Base-by-base conservation (phyloP, 345 rosid genomes). In the Ricinus communis region DNA sequence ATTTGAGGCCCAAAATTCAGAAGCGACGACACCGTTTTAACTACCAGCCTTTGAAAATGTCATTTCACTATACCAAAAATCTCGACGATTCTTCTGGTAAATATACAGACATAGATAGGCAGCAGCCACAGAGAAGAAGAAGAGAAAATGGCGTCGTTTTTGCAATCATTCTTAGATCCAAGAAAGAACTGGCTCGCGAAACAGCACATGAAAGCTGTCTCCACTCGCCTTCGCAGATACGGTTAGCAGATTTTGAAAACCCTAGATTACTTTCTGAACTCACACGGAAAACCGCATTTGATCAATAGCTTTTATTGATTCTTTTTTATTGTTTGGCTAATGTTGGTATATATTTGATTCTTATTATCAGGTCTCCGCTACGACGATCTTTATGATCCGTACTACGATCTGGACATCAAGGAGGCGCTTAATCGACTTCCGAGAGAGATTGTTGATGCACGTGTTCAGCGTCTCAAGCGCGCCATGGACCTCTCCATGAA, bases 401-500 rank as follows among this genome's bases (percentile, higher is more conserved):
- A 86, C 62, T 89, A 87, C 81, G 89, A 85, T 55, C 69, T 89
- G 88, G 97, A 95, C 65, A 83, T 95, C 16, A 89, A 90, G 84
- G 99, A 89, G 73, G 97, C 99, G 0, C 80, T 95, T 65, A 82
- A 86, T 78, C 87, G 99, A 78, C 82, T 95, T 41, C 99, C 99
- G 0, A 82, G 88, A 50, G 97, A 95, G 87, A 74, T 95, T 36
- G 87, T 95, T 19, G 97, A 95, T 68, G 97, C 99, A 12, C 96
- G 99, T 40, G 69, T 87, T 79, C 97, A 95, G 91, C 99, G 97
- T 13, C 91, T 95, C 70, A 92, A 92, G 87, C 99, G 98, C 56
- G 97, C 99, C 67, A 88, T 92, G 88, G 99, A 95, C 77, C 97
- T 95, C 69, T 95, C 99, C 70, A 86, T 95, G 97, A 95, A 95